Conservation (phyloP, 768 basidiomycete species). For the Imleria badia region DNA sequence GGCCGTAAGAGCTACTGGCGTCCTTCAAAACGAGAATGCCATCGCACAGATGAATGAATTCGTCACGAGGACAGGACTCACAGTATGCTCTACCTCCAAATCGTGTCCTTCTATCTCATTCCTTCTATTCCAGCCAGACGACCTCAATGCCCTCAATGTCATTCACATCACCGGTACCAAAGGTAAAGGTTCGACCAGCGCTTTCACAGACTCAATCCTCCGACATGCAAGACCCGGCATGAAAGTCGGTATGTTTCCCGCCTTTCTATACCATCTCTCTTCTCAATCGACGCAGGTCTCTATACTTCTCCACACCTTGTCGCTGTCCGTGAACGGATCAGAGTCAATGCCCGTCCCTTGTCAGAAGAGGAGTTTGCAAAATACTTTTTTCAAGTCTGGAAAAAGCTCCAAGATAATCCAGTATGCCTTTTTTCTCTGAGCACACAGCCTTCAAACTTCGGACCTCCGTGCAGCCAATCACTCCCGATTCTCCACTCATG, state of each 20-base stretch:
- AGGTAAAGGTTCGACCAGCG: constrained; percentile 96
- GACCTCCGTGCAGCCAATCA: constrained; percentile 40
- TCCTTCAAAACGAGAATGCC: constrained; percentile 50
- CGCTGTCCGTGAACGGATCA: constrained; percentile 92
- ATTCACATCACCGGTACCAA: constrained; percentile 98
- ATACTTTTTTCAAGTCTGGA: constrained; percentile 98
- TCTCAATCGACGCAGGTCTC: constrained; percentile 53
- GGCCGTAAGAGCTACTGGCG: constrained; percentile 72
- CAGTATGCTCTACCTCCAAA: constrained; percentile 46
- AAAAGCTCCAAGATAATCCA: constrained; percentile 65
- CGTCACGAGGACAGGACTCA: constrained; percentile 80
- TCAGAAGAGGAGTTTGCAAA: constrained; percentile 85
- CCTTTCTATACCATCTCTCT: neutral
- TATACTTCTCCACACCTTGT: constrained; percentile 98
- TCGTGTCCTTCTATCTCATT: constrained; percentile 12
- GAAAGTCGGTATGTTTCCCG: constrained; percentile 67
- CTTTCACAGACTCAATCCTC: constrained; percentile 86
- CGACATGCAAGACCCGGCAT: constrained; percentile 70
- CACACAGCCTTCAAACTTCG: neutral
- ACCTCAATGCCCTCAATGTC: constrained; percentile 87
- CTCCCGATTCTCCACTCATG: constrained; percentile 59
- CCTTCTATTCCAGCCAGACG: constrained; percentile 54
- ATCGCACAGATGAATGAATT: constrained; percentile 93
- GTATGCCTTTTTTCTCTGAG: constrained; percentile 39
- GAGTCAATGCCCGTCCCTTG: constrained; percentile 87